A percentile compares a stretch with the other conserved stretches of the same genome.
Evolutionary conservation across 176 grass and related monocot genomes (phyloP).

Genomic region (Triticum dicoccoides): DNA sequence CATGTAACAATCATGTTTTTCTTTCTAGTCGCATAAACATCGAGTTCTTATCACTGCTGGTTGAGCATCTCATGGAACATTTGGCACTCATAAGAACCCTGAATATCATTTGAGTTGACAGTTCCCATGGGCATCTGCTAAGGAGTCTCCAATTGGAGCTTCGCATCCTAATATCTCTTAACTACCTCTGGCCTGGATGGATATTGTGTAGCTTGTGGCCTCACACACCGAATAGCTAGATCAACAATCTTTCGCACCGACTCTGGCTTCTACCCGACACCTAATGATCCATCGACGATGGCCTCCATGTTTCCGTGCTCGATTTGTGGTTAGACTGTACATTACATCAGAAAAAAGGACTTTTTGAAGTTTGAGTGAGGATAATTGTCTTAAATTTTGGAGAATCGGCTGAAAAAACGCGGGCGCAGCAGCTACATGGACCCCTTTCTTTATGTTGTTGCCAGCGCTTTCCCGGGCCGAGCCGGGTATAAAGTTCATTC

Average conservation of each 20-base stretch:
- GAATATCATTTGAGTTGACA: neutral
- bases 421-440: no score
- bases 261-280: conserved; percentile 50
- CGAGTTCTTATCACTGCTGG: neutral
- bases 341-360: no score
- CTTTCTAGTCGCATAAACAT: neutral
- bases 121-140: neutral
- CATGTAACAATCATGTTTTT: neutral
- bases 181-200: conserved; percentile 61
- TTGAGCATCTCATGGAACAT: neutral
- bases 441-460: no score
- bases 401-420: no score
- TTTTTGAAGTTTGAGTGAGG: no score
- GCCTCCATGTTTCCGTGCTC: conserved; percentile 69
- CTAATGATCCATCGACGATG: conserved; percentile 43
- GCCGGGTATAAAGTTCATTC: neutral
- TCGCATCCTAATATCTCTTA: conserved; percentile 75
- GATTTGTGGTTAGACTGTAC: conserved; percentile 45
- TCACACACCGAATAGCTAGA: conserved; percentile 65
- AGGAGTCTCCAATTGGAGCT: conserved; percentile 7
- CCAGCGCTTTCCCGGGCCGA: no score
- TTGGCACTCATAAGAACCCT: neutral
- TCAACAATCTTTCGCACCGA: conserved; percentile 71
- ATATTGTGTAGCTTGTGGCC: conserved; percentile 39
- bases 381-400: no score